Percentiles rank a stretch among this genome's conserved stretches.
Evolutionary conservation across 2,329 filamentous ascomycete species (phyloP).

Genomic region (Hymenoscyphus infarciens): DNA sequence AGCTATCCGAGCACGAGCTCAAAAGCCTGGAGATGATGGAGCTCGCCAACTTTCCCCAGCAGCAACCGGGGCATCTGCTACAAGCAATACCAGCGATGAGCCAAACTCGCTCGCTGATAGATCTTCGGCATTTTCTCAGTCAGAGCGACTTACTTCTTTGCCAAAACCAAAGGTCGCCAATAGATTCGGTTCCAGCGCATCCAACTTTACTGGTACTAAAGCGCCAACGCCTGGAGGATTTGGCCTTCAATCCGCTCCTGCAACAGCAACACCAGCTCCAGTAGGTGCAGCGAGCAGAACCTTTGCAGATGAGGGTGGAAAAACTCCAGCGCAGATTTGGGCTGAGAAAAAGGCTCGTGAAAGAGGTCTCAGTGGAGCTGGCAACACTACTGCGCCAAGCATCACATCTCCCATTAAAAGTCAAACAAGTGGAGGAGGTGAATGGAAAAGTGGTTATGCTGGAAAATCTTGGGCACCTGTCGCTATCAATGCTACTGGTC

Average conservation of each 20-base stretch:
- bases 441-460: conserved; percentile 88
- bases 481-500: conserved; percentile 68
- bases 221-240: conserved; percentile 72
- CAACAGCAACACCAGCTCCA: conserved; percentile 52
- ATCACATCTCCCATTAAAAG: conserved; percentile 53
- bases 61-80: conserved; percentile 39
- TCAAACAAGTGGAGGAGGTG: conserved; percentile 68
- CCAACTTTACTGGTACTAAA: conserved; percentile 82
- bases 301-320: conserved; percentile 91
- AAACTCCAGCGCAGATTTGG: conserved; percentile 96
- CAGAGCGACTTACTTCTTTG: conserved; percentile 78
- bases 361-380: conserved; percentile 52
- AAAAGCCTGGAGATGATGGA: conserved; percentile 51
- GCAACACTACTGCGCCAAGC: conserved; percentile 43
- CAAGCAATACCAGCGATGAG: conserved; percentile 43
- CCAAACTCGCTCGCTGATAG: conserved; percentile 69
- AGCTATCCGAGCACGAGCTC: conserved; percentile 80
- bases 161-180: conserved; percentile 95
- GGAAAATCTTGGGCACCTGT: conserved; percentile 91
- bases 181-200: conserved; percentile 69
- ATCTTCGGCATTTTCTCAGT: conserved; percentile 67
- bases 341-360: conserved; percentile 93
- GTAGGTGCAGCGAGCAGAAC: conserved; percentile 83
- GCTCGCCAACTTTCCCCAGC: conserved; percentile 41
- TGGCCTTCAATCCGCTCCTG: conserved; percentile 59